These are phyloP conservation scores for Friedmanniomyces endolithicus DNA, from an alignment of 495 filamentous ascomycete species.

Conservation along the genomic window DNA sequence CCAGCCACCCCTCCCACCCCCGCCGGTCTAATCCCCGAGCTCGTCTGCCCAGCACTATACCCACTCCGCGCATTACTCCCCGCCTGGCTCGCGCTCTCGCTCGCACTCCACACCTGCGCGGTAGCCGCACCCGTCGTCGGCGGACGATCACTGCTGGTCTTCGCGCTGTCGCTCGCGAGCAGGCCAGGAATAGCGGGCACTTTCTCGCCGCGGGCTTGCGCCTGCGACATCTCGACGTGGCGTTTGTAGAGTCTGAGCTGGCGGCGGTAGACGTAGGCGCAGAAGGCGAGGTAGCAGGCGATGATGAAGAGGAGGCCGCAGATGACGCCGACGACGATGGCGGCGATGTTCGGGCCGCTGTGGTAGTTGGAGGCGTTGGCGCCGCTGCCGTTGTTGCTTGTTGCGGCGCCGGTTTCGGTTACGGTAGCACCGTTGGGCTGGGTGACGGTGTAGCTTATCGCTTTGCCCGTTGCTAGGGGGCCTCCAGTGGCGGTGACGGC, in stretches of 20 bases:
- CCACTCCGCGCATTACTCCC: neutral
- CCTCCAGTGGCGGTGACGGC: constrained; percentile 51
- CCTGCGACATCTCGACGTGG: constrained; percentile 46
- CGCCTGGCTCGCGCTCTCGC: constrained; percentile 10
- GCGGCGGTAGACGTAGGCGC: constrained; percentile 55
- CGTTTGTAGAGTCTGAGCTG: constrained; percentile 49
- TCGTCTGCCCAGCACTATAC: constrained; percentile 7
- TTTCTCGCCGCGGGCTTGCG: constrained; percentile 23
- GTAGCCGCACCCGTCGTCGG: constrained; percentile 10
- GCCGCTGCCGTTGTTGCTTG: constrained; percentile 8
- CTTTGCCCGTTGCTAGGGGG: constrained; percentile 54
- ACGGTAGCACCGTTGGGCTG: constrained; percentile 41
- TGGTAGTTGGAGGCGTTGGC: constrained; percentile 5
- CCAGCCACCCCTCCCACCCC: neutral
- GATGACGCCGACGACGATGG: constrained; percentile 52
- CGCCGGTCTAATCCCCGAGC: neutral
- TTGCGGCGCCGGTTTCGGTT: constrained; percentile 36
- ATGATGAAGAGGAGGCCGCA: constrained; percentile 48
- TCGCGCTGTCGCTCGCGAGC: constrained; percentile 14
- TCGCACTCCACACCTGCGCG: neutral
- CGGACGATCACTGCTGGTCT: constrained; percentile 26
- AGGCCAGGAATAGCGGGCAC: constrained; percentile 13
- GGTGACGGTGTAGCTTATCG: constrained; percentile 52
- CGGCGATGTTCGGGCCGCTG: constrained; percentile 38
- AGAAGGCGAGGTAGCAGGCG: constrained; percentile 55